A percentile compares a stretch with the other conserved stretches of the same genome.
These are phyloP conservation scores for Epichloe hybrida DNA, from an alignment of 2,329 filamentous ascomycete species.

Conservation along the genomic window DNA sequence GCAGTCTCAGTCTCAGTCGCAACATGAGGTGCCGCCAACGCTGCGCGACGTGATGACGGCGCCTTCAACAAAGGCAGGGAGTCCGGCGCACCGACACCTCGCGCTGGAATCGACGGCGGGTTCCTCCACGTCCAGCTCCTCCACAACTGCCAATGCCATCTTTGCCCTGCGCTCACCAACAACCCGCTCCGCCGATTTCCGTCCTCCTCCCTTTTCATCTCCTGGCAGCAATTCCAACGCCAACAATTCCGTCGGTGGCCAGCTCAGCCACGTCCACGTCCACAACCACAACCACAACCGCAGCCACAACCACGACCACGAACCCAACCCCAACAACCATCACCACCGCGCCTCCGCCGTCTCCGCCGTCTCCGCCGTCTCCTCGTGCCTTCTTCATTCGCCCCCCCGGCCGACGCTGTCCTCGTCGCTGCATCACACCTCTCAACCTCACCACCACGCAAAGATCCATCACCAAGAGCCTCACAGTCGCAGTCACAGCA, in stretches of 20 bases:
- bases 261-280: slow-evolving; percentile 4
- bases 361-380: slow-evolving; percentile 10
- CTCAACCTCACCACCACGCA: slow-evolving; percentile 3
- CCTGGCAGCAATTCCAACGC: slow-evolving; percentile 17
- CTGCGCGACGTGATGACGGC: slow-evolving; percentile 35
- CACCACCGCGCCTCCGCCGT: slow-evolving; percentile 13
- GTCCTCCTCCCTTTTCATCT: slow-evolving; percentile 18
- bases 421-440: slow-evolving; percentile 4
- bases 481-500: too few species aligned
- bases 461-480: slow-evolving; percentile 1
- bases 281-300: slow-evolving; percentile 13
- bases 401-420: slow-evolving; percentile 14
- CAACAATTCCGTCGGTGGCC: slow-evolving; percentile 16
- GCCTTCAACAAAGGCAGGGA: slow-evolving; percentile 1
- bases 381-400: slow-evolving; percentile 18
- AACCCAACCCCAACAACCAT: slow-evolving; percentile 9
- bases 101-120: background rate
- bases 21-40: slow-evolving; percentile 17
- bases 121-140: background rate
- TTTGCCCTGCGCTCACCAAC: slow-evolving; percentile 39
- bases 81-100: slow-evolving; percentile 2
- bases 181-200: slow-evolving; percentile 25
- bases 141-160: slow-evolving; percentile 10
- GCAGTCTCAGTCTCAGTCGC: slow-evolving; percentile 10
- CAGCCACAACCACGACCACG: slow-evolving; percentile 6